phyloP scores from a whole-genome alignment of 352 stramenopile species.

The Pilasporangium apinafurcum region DNA sequence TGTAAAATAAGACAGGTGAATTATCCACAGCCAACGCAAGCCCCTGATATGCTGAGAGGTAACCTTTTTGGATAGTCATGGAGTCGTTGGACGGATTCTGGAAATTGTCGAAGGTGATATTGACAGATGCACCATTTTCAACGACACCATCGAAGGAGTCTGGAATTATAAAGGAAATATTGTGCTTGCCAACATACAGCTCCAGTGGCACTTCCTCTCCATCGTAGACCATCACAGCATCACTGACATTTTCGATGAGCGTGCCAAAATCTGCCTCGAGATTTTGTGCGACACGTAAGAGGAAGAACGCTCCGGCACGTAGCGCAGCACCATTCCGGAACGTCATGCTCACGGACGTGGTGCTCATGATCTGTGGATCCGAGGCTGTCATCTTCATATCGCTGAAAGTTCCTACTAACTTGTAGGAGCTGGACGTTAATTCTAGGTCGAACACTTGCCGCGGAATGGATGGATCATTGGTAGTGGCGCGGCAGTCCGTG shows the following conservation, averaged over 20 bases:
- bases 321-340: constrained; percentile 60
- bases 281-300: constrained; percentile 57
- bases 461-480: constrained; percentile 1
- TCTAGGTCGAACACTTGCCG: constrained; percentile 58
- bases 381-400: constrained; percentile 43
- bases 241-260: constrained; percentile 45
- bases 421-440: constrained; percentile 43
- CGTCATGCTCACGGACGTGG: constrained; percentile 43
- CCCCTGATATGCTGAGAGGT: constrained; percentile 65
- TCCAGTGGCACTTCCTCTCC: constrained; percentile 27
- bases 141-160: constrained; percentile 45
- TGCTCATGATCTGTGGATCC: constrained; percentile 35
- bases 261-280: constrained; percentile 47
- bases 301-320: constrained; percentile 46
- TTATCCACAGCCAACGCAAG: constrained; percentile 56
- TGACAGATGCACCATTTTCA: constrained; percentile 67
- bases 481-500: constrained; percentile 37
- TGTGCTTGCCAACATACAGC: constrained; percentile 40
- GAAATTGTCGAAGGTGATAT: constrained; percentile 59
- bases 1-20: constrained; percentile 37
- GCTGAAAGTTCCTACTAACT: constrained; percentile 48
- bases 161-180: constrained; percentile 75
- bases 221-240: constrained; percentile 30
- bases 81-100: constrained; percentile 57
- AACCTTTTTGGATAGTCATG: constrained; percentile 52